A percentile compares a stretch with the other conserved stretches of the same genome.
phyloP scores from a whole-genome alignment of 768 basidiomycete genomes.

The Xanthoconium stramineum region DNA sequence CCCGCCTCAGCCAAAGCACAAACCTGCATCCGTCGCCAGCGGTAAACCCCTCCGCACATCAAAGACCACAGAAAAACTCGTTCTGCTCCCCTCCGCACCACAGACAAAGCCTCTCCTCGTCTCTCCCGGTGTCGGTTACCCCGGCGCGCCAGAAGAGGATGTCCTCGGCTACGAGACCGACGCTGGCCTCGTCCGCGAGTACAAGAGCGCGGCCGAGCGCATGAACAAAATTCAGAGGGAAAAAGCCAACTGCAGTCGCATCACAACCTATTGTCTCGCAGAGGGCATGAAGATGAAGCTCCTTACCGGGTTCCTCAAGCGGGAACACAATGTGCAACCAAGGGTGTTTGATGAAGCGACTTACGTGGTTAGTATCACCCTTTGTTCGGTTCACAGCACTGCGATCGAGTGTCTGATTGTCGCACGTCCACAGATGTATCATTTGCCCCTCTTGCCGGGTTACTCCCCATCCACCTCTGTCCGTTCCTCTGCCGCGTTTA shows the following conservation, averaged over 20 bases:
- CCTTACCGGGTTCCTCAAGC: slow-evolving; percentile 79
- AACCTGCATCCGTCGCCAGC: slow-evolving; percentile 16
- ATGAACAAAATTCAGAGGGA: slow-evolving; percentile 87
- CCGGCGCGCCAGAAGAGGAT: slow-evolving; percentile 38
- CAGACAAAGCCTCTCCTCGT: slow-evolving; percentile 70
- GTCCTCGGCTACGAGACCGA: slow-evolving; percentile 65
- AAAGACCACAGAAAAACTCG: slow-evolving; percentile 89
- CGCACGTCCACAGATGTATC: slow-evolving; percentile 65
- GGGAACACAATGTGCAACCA: slow-evolving; percentile 88
- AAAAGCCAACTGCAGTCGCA: slow-evolving; percentile 71
- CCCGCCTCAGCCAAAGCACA: slow-evolving; percentile 15
- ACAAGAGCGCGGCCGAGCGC: slow-evolving; percentile 82
- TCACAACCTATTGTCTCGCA: slow-evolving; percentile 88
- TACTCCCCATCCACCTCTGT: slow-evolving; percentile 83
- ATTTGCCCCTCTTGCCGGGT: slow-evolving; percentile 86
- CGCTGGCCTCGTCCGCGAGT: slow-evolving; percentile 59
- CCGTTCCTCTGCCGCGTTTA: slow-evolving; percentile 71
- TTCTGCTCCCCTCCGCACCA: slow-evolving; percentile 84
- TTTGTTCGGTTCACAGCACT: not conserved
- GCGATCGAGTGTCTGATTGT: not conserved
- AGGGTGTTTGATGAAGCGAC: slow-evolving; percentile 91
- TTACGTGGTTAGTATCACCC: slow-evolving; percentile 67
- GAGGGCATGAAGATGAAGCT: slow-evolving; percentile 84
- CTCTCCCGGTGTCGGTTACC: slow-evolving; percentile 10
- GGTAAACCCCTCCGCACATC: slow-evolving; percentile 73